Conservation (phyloP, 2,329 filamentous ascomycete genomes). For the Teratosphaeria pseudoeucalypti region DNA sequence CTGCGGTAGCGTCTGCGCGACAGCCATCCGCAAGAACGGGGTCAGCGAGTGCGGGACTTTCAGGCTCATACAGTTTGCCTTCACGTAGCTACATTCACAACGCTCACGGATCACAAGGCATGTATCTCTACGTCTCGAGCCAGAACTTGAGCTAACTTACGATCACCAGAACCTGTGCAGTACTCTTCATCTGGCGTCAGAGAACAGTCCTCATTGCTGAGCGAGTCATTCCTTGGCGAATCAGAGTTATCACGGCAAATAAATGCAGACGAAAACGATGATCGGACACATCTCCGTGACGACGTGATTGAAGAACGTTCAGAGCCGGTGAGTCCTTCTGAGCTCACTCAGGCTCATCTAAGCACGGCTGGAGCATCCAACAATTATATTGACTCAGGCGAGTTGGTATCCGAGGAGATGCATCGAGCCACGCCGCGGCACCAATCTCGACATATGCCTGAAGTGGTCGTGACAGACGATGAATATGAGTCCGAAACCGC, state of each 20-base stretch:
- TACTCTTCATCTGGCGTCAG: slow-evolving; percentile 30
- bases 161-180: slow-evolving; percentile 33
- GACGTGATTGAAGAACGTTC: slow-evolving; percentile 25
- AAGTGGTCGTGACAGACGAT: slow-evolving; percentile 20
- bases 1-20: neutral
- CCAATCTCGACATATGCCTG: slow-evolving; percentile 8
- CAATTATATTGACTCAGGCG: neutral
- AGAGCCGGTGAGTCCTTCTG: slow-evolving; percentile 18
- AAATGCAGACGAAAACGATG: slow-evolving; percentile 3
- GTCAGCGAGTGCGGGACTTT: slow-evolving; percentile 10
- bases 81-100: slow-evolving; percentile 27
- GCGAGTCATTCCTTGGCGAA: slow-evolving; percentile 27
- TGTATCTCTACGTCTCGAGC: neutral
- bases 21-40: neutral
- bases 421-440: neutral
- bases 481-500: slow-evolving; percentile 8
- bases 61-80: slow-evolving; percentile 23
- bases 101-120: slow-evolving; percentile 15
- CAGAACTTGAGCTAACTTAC: neutral
- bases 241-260: slow-evolving; percentile 20
- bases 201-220: slow-evolving; percentile 29
- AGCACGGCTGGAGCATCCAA: neutral
- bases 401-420: neutral
- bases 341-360: slow-evolving; percentile 6
- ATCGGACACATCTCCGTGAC: slow-evolving; percentile 6